Base-by-base conservation (phyloP, 2,329 filamentous ascomycete species). In the Periconia digitata region DNA sequence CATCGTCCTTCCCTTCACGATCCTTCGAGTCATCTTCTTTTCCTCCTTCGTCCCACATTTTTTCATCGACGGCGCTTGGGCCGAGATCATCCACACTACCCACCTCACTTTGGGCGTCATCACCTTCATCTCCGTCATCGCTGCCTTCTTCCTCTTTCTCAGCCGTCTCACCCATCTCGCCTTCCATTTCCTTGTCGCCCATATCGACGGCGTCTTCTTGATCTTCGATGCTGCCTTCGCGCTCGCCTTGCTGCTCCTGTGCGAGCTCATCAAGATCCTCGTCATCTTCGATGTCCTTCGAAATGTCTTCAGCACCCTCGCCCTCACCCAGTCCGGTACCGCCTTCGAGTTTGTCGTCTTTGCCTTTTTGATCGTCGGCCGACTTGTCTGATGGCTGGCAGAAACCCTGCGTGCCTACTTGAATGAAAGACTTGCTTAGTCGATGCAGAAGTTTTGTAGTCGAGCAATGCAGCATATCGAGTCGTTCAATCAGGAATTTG, bases 291-390 rank as follows among this genome's bases (percentile, higher is more conserved):
- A 99, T 87, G 63, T 99, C 94, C 68, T 99, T 97, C 72, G 92
- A 97, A 56, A 99, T 97, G 70, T 99, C 92, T 67, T 99, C 92
- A 4, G 88, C 92, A 16, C 92, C 95, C 70, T 96, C 89, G 10
- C 94, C 95, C 39, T 96, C 94, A 17, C 94, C 95, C 20, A 99
- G 84, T 27, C 94, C 95, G 10, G 92, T 97, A 15, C 95, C 95
- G 32, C 85, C 85, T 71, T 99, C 92, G 23, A 96, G 78, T 60
- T 95, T 88, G 12, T 92, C 89, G 20, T 83, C 81, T 50, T 89
- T 82, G 17, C 83, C 84, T 43, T 84, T 79, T 47, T 86, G 83
- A 41, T 86, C 83, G 35, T 89, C 68, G 15, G 56, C 55, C 2
- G 84, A 85, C 59, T 91, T 87, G 61, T 97, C 92, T 18, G 87